phyloP scores from a whole-genome alignment of 352 stramenopile genomes.

The Phytopythium boreale region DNA sequence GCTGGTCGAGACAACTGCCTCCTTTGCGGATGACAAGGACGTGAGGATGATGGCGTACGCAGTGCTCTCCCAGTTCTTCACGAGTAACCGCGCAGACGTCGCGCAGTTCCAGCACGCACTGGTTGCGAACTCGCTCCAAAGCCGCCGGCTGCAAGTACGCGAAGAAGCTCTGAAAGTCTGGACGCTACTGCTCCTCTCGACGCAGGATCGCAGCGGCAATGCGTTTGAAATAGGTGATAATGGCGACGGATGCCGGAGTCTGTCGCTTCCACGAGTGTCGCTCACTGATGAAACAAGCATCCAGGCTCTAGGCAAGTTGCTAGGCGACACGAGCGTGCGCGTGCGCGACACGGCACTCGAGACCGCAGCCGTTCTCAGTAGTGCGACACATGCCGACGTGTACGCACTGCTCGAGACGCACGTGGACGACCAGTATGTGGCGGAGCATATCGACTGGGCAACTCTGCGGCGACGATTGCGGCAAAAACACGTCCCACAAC shows the following conservation, averaged over 20 bases:
- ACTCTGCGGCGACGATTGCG: constrained; percentile 33
- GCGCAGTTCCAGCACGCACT: constrained; percentile 24
- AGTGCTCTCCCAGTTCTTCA: constrained; percentile 33
- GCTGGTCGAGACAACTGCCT: constrained; percentile 55
- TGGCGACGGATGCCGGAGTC: neutral
- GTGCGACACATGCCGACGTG: constrained; percentile 34
- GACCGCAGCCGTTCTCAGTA: constrained; percentile 28
- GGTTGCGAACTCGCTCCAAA: constrained; percentile 28
- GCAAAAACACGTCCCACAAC: constrained; percentile 25
- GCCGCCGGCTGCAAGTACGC: constrained; percentile 54
- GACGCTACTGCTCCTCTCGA: constrained; percentile 44
- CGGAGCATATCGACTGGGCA: constrained; percentile 52
- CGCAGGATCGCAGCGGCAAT: constrained; percentile 3
- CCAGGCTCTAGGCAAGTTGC: constrained; percentile 33
- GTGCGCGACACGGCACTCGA: constrained; percentile 52
- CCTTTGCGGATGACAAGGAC: constrained; percentile 53
- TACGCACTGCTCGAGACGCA: constrained; percentile 36
- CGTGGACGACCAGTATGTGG: constrained; percentile 52
- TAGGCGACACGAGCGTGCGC: constrained; percentile 42
- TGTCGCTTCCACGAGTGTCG: constrained; percentile 4
- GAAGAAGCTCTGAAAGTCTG: constrained; percentile 60
- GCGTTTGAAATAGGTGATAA: neutral
- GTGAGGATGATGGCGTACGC: constrained; percentile 34
- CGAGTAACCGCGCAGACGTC: constrained; percentile 19
- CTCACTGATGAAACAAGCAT: constrained; percentile 16